Percentiles rank a stretch among this genome's conserved stretches.
These are phyloP conservation scores for Calocybe cyanea DNA, from an alignment of 768 basidiomycete genomes.

Conservation along the genomic window DNA sequence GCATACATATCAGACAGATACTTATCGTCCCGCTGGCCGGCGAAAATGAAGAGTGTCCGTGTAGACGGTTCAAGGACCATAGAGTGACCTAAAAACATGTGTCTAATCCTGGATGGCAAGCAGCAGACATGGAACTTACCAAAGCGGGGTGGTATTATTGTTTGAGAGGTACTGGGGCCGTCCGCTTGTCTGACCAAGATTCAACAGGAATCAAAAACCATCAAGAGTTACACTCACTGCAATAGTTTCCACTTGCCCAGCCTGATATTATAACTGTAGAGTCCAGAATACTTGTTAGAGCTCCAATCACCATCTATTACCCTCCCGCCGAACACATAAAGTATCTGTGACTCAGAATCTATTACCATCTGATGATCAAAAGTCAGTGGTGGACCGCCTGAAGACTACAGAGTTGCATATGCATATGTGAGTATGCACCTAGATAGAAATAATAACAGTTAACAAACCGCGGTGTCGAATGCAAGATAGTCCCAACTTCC, in stretches of 20 bases:
- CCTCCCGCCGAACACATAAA: conserved; percentile 77
- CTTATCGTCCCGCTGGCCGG: conserved; percentile 64
- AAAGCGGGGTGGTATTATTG: conserved; percentile 54
- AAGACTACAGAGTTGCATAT: conserved; percentile 37
- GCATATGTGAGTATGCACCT: not conserved
- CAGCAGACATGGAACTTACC: conserved; percentile 32
- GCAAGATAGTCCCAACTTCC: conserved; percentile 75
- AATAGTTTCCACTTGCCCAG: conserved; percentile 64
- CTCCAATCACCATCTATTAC: conserved; percentile 65
- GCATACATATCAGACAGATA: conserved; percentile 76
- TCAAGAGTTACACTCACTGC: conserved; percentile 43
- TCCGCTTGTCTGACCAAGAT: conserved; percentile 21
- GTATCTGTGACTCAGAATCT: conserved; percentile 62
- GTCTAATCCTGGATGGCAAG: not conserved
- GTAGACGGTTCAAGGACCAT: conserved; percentile 70
- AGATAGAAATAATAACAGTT: not conserved
- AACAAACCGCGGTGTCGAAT: conserved; percentile 60
- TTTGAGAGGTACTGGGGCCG: conserved; percentile 27
- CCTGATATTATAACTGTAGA: conserved; percentile 70
- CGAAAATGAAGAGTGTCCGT: conserved; percentile 66
- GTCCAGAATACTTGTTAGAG: conserved; percentile 57
- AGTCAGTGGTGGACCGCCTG: conserved; percentile 68
- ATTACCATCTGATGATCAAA: conserved; percentile 83
- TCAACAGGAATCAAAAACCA: not conserved
- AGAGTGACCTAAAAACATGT: conserved; percentile 54